A percentile compares a stretch with the other conserved stretches of the same genome.
Conservation (phyloP, 2,329 filamentous ascomycete species). For the Talaromyces piceae region DNA sequence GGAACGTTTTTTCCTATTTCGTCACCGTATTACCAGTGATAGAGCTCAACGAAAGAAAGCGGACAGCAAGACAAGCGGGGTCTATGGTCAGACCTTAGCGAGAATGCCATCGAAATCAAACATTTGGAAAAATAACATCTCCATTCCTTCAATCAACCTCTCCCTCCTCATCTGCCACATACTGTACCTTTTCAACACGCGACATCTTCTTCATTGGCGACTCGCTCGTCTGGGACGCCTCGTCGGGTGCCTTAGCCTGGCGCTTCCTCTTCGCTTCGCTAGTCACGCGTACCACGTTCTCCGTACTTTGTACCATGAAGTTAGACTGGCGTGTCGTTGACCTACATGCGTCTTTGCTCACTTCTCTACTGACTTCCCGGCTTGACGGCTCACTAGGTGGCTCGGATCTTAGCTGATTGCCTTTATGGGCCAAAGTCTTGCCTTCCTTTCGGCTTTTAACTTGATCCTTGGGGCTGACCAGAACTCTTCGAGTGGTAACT, state of each 20-base stretch:
- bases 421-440: conserved; percentile 12
- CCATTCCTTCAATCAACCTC: conserved; percentile 11
- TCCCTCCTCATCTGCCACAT: conserved; percentile 7
- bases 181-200: conserved; percentile 12
- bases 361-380: conserved; percentile 15
- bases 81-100: neutral
- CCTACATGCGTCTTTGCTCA: no score
- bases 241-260: conserved; percentile 14
- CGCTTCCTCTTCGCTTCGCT: conserved; percentile 20
- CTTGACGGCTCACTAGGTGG: conserved; percentile 12
- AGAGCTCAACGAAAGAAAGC: no score
- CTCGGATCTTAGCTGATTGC: conserved; percentile 18
- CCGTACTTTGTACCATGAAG: conserved; percentile 15
- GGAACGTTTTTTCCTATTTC: no score
- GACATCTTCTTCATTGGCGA: conserved; percentile 18
- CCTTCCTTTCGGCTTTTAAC: conserved; percentile 29
- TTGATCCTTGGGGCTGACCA: conserved; percentile 25
- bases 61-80: neutral
- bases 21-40: no score
- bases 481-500: conserved; percentile 16
- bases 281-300: conserved; percentile 14
- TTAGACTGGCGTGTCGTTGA: conserved; percentile 13
- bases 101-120: neutral
- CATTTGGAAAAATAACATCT: neutral
- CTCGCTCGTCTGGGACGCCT: conserved; percentile 15